Evolutionary conservation across 169 alveolate genomes (phyloP).

Genomic region (Plasmodium blacklocki): DNA sequence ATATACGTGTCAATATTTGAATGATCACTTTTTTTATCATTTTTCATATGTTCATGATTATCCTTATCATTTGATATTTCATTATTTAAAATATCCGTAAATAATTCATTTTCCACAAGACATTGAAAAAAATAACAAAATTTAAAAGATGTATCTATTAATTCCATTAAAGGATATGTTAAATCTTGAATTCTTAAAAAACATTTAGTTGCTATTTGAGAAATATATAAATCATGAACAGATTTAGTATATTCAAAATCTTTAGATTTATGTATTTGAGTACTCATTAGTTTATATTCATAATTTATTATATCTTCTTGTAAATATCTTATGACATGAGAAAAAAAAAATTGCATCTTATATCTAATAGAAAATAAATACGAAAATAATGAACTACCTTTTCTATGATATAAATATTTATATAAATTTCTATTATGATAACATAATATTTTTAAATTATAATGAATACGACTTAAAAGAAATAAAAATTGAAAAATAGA

Average conservation of each 20-base stretch:
- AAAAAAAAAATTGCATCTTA: conserved; percentile 75
- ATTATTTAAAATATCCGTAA: conserved; percentile 70
- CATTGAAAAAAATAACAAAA: conserved; percentile 77
- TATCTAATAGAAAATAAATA: conserved; percentile 72
- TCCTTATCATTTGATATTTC: conserved; percentile 31
- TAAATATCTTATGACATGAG: conserved; percentile 70
- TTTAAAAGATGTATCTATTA: conserved; percentile 60
- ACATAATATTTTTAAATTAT: conserved; percentile 74
- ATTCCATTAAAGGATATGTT: conserved; percentile 62
- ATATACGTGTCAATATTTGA: neutral
- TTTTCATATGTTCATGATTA: neutral
- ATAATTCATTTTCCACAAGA: conserved; percentile 71
- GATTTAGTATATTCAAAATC: conserved; percentile 78
- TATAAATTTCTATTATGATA: conserved; percentile 73
- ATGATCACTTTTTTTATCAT: neutral
- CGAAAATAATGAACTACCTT: conserved; percentile 57
- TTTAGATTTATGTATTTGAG: conserved; percentile 74
- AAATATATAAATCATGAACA: conserved; percentile 70
- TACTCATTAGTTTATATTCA: conserved; percentile 68
- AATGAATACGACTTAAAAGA: conserved; percentile 72
- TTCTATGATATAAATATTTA: conserved; percentile 54
- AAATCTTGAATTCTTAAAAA: conserved; percentile 68
- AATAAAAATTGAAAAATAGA: conserved; percentile 73
- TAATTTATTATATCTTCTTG: conserved; percentile 76
- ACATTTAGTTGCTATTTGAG: conserved; percentile 77